Conservation (phyloP, 805 yeast genomes). For the Saccharomycopsis babjevae region DNA sequence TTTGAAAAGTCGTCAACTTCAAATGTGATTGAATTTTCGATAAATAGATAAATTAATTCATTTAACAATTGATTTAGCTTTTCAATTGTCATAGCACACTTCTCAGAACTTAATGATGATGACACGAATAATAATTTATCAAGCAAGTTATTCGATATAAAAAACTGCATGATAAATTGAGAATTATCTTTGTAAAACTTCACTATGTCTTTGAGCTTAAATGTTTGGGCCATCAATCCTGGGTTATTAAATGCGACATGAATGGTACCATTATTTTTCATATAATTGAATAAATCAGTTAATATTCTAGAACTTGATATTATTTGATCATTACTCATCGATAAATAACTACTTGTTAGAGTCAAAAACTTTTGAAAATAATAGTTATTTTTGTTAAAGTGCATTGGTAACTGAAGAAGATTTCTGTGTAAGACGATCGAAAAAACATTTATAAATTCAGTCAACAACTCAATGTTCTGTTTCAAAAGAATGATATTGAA, state of each 20-base stretch:
- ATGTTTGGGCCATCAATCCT: conserved; percentile 1
- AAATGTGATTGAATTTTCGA: conserved; percentile 7
- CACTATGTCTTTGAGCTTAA: conserved; percentile 12
- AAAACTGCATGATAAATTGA: conserved; percentile 4
- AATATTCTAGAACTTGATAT: not conserved
- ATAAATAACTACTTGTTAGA: not conserved
- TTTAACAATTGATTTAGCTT: not conserved
- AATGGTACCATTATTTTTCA: conserved; percentile 1
- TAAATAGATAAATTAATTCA: conserved; percentile 1
- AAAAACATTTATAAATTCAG: not conserved
- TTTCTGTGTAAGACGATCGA: not conserved
- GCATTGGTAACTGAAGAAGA: not conserved
- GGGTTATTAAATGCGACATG: conserved; percentile 4
- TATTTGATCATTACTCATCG: not conserved
- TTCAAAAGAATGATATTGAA: not conserved
- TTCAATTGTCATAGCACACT: not conserved
- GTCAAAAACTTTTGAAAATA: not conserved
- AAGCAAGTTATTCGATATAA: conserved; percentile 5
- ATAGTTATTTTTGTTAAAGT: not conserved
- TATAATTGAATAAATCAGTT: conserved; percentile 2
- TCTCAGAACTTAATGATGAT: not conserved
- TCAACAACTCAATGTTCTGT: not conserved
- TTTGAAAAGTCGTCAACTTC: not conserved
- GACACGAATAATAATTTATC: not conserved
- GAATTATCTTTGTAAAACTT: conserved; percentile 15